Evolutionary conservation across 2,329 filamentous ascomycete species (phyloP), one percentile per base, ranked within the genome.

Genomic region (Botrytis deweyae): DNA sequence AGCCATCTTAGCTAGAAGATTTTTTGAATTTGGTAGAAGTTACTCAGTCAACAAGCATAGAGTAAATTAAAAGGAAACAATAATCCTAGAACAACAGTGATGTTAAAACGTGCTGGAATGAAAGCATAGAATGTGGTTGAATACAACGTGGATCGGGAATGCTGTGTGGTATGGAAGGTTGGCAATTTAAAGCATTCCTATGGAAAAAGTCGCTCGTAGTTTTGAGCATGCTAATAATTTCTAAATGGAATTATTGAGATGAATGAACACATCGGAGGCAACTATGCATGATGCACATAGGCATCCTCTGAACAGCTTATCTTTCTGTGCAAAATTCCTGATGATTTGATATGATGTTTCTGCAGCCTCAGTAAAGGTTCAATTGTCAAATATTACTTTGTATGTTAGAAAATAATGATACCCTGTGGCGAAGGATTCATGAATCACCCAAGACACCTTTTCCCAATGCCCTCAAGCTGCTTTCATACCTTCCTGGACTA

Each of bases 401-500:
- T 5, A 29, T n/a, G 18, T 38, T 16, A 25, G 14, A 14, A n/a
- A n/a, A 16, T 2, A 16, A 42, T 42, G 38, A 10, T n/a, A 40
- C 14, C 14, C 7, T 63, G 22, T n/a, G 38, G 14, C 5, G n/a
- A n/a, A 16, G 3, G 7, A n/a, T 2, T 46, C 40, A 65, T 38
- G 25, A 20, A 29, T 64, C 58, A 14, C 75, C 78, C 66, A 82
- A 73, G 72, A 82, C 83, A 81, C 76, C 82, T 83, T 80, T 83
- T 78, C 83, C 82, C 80, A 94, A 83, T 75, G 88, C 88, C 73
- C 88, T 87, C 77, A 95, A 82, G 74, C 89, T 90, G 74, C 88
- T 87, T 81, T 94, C 92, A 80, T 95, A 95, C 76, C 89, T 86
- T 40, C 88, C 91, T 4, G 92, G 92, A 76, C 89, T 93, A 80